Evolutionary conservation across 192 early-diverging fungal species (phyloP).

Genomic region (Coemansia aciculifera): DNA sequence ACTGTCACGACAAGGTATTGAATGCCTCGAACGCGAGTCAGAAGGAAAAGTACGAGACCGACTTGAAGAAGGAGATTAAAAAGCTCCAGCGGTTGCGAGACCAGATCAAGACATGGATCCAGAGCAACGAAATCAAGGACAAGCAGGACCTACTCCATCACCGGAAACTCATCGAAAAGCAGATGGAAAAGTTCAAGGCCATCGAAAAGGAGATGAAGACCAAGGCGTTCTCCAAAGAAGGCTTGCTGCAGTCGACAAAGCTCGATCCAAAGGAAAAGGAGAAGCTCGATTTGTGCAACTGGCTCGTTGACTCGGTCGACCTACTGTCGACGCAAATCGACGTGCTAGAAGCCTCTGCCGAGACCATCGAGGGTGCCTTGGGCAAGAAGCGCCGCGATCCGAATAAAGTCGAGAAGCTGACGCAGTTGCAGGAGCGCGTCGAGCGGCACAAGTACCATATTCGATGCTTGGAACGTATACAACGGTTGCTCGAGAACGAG

Average conservation of each 20-base stretch:
- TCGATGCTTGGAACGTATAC: slow-evolving; percentile 84
- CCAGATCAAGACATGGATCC: slow-evolving; percentile 97
- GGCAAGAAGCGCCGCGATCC: slow-evolving; percentile 82
- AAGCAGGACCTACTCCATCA: slow-evolving; percentile 87
- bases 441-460: slow-evolving; percentile 94
- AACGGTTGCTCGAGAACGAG: slow-evolving; percentile 92
- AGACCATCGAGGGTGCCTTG: slow-evolving; percentile 64
- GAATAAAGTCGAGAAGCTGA: slow-evolving; percentile 71
- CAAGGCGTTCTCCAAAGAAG: slow-evolving; percentile 97
- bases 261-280: slow-evolving; percentile 94
- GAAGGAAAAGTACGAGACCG: slow-evolving; percentile 95
- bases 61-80: slow-evolving; percentile 99
- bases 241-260: slow-evolving; percentile 72
- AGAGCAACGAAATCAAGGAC: slow-evolving; percentile 96
- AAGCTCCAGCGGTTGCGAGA: slow-evolving; percentile 94
- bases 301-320: slow-evolving; percentile 83
- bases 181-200: slow-evolving; percentile 99
- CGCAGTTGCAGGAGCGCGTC: slow-evolving; percentile 69
- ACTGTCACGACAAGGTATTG: slow-evolving; percentile 85
- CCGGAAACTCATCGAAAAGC: slow-evolving; percentile 91
- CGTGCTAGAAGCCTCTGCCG: slow-evolving; percentile 87
- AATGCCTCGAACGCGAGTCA: slow-evolving; percentile 79
- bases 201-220: slow-evolving; percentile 99
- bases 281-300: slow-evolving; percentile 81
- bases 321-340: slow-evolving; percentile 87